These are phyloP conservation scores for Closterium sp. DNA, from an alignment of 139 green algal species.

Conservation along the genomic window DNA sequence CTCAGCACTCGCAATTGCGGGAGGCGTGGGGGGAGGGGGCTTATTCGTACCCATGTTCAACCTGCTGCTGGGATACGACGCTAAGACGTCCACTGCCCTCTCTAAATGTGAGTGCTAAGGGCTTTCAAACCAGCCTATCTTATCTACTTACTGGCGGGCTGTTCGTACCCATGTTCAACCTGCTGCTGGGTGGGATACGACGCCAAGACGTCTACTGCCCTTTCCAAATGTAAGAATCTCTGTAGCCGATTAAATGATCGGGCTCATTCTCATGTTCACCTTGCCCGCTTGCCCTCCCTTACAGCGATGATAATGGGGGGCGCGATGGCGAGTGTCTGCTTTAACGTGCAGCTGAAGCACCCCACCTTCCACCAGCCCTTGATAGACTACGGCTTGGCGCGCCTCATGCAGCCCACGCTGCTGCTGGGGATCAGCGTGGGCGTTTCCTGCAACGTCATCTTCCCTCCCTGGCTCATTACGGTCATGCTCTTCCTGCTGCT, in stretches of 20 bases:
- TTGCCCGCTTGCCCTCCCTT: no score
- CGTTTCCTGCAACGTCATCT: slow-evolving; percentile 44
- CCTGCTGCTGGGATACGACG: slow-evolving; percentile 32
- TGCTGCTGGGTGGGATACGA: no score
- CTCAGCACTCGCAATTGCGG: no score
- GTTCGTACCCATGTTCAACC: no score
- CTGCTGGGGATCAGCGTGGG: slow-evolving; percentile 46
- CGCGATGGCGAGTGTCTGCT: slow-evolving; percentile 14
- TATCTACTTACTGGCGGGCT: no score
- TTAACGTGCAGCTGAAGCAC: slow-evolving; percentile 37
- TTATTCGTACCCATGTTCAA: no score
- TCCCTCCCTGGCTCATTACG: slow-evolving; percentile 34
- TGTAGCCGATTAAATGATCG: no score
- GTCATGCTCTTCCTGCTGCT: slow-evolving; percentile 35
- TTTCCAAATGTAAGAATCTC: no score
- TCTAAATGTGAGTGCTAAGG: slow-evolving; percentile 24
- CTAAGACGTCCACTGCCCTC: slow-evolving; percentile 45
- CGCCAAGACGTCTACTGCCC: no score
- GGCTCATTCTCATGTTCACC: no score
- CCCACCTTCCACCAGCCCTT: slow-evolving; percentile 25
- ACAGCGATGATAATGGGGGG: slow-evolving; percentile 45
- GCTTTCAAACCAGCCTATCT: no score
- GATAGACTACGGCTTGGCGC: slow-evolving; percentile 43
- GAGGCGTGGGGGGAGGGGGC: slow-evolving; percentile 29
- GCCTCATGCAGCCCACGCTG: slow-evolving; percentile 37